Evolutionary conservation across 352 stramenopile species (phyloP).

Genomic region (Globisporangium viniferum): DNA sequence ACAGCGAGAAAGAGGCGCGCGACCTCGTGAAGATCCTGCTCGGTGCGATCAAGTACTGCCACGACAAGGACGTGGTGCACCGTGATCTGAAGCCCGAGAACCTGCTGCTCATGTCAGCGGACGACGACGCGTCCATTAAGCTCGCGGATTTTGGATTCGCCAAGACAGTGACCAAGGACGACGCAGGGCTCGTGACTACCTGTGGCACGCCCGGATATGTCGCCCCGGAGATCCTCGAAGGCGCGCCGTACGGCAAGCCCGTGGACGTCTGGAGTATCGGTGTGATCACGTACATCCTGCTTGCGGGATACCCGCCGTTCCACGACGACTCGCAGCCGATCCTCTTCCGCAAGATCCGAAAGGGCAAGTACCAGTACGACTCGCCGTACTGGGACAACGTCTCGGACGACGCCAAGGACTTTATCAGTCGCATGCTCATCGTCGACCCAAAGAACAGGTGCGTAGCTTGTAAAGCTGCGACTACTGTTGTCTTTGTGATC

Average conservation of each 20-base stretch:
- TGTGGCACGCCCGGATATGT: slow-evolving; percentile 80
- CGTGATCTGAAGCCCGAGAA: slow-evolving; percentile 87
- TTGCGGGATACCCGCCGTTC: slow-evolving; percentile 85
- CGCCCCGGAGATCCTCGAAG: slow-evolving; percentile 75
- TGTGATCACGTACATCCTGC: slow-evolving; percentile 85
- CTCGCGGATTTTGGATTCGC: slow-evolving; percentile 93
- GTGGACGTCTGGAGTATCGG: slow-evolving; percentile 91
- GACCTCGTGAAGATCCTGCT: slow-evolving; percentile 82
- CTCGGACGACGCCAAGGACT: slow-evolving; percentile 86
- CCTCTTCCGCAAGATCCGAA: slow-evolving; percentile 89
- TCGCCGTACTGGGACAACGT: slow-evolving; percentile 90
- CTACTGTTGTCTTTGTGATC: neutral
- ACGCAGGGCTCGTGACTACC: slow-evolving; percentile 61
- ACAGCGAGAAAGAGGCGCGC: slow-evolving; percentile 83
- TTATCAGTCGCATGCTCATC: slow-evolving; percentile 85
- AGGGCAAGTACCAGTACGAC: slow-evolving; percentile 85
- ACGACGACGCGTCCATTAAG: slow-evolving; percentile 89
- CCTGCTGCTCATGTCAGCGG: slow-evolving; percentile 74
- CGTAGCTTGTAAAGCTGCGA: slow-evolving; percentile 4
- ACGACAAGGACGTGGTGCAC: slow-evolving; percentile 84
- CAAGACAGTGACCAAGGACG: slow-evolving; percentile 73
- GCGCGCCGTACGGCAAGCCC: slow-evolving; percentile 65
- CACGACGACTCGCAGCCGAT: slow-evolving; percentile 93
- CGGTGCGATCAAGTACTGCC: slow-evolving; percentile 82
- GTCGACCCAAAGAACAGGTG: slow-evolving; percentile 76